These are phyloP conservation scores for Tilletia horrida DNA, from an alignment of 1,284 basidiomycete genomes.

Conservation along the genomic window DNA sequence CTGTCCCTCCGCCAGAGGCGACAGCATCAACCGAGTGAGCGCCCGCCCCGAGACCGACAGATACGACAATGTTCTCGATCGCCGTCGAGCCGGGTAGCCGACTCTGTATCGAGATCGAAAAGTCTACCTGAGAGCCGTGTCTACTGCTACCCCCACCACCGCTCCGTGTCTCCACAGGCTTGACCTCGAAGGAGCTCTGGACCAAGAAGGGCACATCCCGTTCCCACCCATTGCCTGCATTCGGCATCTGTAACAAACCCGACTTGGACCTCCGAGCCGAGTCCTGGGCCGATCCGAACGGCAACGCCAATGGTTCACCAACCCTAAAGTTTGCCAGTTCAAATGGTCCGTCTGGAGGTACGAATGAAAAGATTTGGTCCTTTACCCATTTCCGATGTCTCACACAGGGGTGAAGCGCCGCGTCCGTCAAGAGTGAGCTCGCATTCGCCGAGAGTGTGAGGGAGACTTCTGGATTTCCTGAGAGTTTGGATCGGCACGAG, in stretches of 20 bases:
- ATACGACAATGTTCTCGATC: slow-evolving; percentile 36
- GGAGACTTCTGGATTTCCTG: slow-evolving; percentile 55
- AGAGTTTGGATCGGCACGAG: slow-evolving; percentile 37
- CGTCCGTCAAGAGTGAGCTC: slow-evolving; percentile 64
- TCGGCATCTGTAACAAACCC: not conserved
- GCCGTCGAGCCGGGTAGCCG: slow-evolving; percentile 17
- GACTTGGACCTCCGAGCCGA: not conserved
- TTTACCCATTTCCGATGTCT: slow-evolving; percentile 69
- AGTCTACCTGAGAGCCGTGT: slow-evolving; percentile 7
- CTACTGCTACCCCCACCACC: not conserved
- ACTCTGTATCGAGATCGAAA: slow-evolving; percentile 22
- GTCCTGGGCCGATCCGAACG: not conserved
- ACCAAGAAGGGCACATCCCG: not conserved
- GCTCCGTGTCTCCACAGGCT: not conserved
- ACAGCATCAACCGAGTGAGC: slow-evolving; percentile 39
- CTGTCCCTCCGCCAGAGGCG: slow-evolving; percentile 23
- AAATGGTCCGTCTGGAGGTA: slow-evolving; percentile 46
- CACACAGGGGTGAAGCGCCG: slow-evolving; percentile 85
- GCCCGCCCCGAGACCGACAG: slow-evolving; percentile 36
- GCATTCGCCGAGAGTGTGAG: slow-evolving; percentile 57
- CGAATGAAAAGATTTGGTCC: slow-evolving; percentile 35
- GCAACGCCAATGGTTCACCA: slow-evolving; percentile 53
- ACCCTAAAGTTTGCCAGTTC: slow-evolving; percentile 37
- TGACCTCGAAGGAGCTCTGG: not conserved
- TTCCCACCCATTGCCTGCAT: slow-evolving; percentile 13